Conservation (phyloP, 139 green algal species). For the Tetraselmis chui region DNA sequence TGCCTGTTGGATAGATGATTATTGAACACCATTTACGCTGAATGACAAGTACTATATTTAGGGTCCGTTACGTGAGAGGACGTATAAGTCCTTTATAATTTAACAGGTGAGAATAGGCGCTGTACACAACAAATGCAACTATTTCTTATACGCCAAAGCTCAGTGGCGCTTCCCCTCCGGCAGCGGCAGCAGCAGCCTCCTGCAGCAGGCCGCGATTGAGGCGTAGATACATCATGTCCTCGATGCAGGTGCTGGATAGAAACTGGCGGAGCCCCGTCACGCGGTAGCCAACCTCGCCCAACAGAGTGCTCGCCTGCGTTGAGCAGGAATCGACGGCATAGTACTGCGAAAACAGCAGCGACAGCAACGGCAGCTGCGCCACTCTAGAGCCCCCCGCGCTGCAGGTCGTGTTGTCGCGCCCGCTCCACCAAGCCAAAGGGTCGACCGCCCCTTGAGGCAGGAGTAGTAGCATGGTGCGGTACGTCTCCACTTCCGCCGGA, state of each 20-base stretch:
- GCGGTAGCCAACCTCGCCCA: neutral
- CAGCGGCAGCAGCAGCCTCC: neutral
- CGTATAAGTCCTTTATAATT: too few species aligned
- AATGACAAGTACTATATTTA: too few species aligned
- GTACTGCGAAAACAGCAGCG: neutral
- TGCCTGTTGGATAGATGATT: too few species aligned
- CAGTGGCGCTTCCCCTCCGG: too few species aligned
- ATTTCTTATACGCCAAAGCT: too few species aligned
- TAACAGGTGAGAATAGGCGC: too few species aligned
- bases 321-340: neutral
- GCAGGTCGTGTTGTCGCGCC: neutral
- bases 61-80: too few species aligned
- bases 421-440: neutral
- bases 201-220: neutral
- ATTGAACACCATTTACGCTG: too few species aligned
- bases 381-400: neutral
- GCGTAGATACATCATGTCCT: neutral
- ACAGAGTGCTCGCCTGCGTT: neutral
- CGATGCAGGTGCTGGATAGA: neutral
- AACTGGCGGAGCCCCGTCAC: neutral
- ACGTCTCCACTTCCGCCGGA: neutral
- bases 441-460: neutral
- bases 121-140: too few species aligned
- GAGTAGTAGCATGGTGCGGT: neutral
- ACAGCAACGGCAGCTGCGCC: neutral